Percentiles rank a stretch among this genome's conserved stretches.
phyloP scores from a whole-genome alignment of 202 grass and related monocot species.

The Panicum virgatum region DNA sequence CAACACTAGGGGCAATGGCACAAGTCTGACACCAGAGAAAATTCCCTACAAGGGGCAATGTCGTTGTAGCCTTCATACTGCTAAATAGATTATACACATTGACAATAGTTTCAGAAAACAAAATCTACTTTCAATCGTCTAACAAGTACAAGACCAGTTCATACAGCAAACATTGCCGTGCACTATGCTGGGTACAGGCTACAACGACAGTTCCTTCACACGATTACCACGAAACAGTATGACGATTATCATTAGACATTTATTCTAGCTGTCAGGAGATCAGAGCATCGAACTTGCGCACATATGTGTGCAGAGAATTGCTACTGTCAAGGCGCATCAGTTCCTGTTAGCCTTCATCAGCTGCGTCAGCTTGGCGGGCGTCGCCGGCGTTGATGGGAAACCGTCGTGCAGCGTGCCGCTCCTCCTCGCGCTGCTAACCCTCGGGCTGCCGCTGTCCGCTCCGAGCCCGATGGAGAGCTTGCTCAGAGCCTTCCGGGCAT shows the following conservation, averaged over 20 bases:
- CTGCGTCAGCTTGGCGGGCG: constrained; percentile 36
- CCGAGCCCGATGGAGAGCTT: constrained; percentile 54
- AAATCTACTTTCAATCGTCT: not conserved
- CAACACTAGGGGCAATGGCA: not conserved
- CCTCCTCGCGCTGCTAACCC: constrained; percentile 29
- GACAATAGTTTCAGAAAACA: not conserved
- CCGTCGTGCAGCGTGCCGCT: constrained; percentile 13
- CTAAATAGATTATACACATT: too few species aligned
- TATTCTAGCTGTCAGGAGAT: constrained; percentile 22
- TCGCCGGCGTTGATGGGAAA: constrained; percentile 17
- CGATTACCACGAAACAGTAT: too few species aligned
- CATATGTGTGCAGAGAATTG: constrained; percentile 28
- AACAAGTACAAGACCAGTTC: not conserved
- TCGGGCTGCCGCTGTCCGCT: constrained; percentile 21
- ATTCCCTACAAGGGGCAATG: not conserved
- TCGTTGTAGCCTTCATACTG: too few species aligned
- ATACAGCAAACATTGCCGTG: not conserved
- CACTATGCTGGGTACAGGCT: not conserved
- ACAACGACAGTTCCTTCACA: not conserved
- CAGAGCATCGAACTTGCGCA: constrained; percentile 2
- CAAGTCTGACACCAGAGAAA: not conserved
- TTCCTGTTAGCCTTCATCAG: constrained; percentile 47
- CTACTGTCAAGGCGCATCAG: constrained; percentile 10
- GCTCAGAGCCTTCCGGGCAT: constrained; percentile 56
- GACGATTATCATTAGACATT: not conserved